Percentiles rank a stretch among this genome's conserved stretches.
These are phyloP conservation scores for Isatis lusitanica DNA, from an alignment of 441 rosid species.

Conservation along the genomic window DNA sequence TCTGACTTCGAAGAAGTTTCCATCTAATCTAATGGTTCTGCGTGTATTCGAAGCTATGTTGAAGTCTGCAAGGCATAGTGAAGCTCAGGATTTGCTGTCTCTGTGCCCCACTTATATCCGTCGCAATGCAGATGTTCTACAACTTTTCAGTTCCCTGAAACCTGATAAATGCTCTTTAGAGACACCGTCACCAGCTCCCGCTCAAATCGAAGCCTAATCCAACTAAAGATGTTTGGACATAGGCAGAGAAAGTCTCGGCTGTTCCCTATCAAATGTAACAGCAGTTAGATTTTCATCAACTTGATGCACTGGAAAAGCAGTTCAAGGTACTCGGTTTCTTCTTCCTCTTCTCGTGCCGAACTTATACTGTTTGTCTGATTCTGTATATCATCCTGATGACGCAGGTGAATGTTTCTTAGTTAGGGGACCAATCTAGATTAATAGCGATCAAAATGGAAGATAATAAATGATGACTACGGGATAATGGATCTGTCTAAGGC, in stretches of 20 bases:
- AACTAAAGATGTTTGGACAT: not conserved
- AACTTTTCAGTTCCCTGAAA: slow-evolving; percentile 61
- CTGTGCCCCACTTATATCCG: slow-evolving; percentile 69
- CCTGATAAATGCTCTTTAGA: slow-evolving; percentile 31
- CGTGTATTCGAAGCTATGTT: slow-evolving; percentile 68
- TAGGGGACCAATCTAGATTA: too few relatives aligned
- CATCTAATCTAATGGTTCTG: slow-evolving; percentile 63
- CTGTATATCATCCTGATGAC: too few relatives aligned
- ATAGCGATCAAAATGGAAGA: too few relatives aligned
- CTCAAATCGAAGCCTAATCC: slow-evolving; percentile 25
- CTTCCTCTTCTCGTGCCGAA: too few relatives aligned
- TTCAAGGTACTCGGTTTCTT: not conserved
- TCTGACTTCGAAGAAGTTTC: slow-evolving; percentile 65
- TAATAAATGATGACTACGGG: too few relatives aligned
- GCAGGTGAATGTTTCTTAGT: too few relatives aligned
- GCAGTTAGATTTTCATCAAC: not conserved
- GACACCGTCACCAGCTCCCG: slow-evolving; percentile 6
- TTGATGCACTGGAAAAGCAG: not conserved
- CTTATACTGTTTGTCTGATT: too few relatives aligned
- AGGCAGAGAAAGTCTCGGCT: not conserved
- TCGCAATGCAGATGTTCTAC: slow-evolving; percentile 70
- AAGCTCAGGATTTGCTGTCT: slow-evolving; percentile 75
- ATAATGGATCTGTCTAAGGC: too few relatives aligned
- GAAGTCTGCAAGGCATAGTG: slow-evolving; percentile 58
- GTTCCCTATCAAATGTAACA: not conserved